Percentiles rank a stretch among this genome's conserved stretches.
Conservation (phyloP, 1,284 basidiomycete species). For the Marasmius sp. region DNA sequence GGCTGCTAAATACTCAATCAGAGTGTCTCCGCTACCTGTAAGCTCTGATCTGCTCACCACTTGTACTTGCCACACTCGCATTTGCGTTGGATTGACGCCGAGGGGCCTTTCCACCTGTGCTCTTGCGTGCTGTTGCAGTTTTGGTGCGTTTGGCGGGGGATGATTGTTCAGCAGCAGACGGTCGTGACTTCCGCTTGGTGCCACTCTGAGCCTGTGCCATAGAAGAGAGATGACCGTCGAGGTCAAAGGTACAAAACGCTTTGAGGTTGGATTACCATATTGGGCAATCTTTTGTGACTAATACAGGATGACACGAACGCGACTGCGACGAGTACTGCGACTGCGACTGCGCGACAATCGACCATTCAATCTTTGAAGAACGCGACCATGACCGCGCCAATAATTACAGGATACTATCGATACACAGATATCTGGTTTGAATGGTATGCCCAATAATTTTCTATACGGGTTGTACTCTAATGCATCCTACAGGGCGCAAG, state of each 20-base stretch:
- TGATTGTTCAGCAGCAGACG: constrained; percentile 38
- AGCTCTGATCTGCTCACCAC: too few relatives aligned
- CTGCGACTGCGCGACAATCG: neutral
- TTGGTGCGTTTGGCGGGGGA: constrained; percentile 49
- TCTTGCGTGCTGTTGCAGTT: constrained; percentile 70
- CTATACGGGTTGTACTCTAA: neutral
- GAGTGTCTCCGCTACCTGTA: neutral
- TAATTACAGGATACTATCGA: constrained; percentile 71
- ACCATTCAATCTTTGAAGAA: neutral
- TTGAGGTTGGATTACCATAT: neutral
- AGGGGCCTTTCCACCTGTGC: constrained; percentile 62
- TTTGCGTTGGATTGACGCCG: constrained; percentile 15
- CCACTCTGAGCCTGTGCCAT: constrained; percentile 54
- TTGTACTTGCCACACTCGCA: constrained; percentile 10
- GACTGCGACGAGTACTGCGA: neutral
- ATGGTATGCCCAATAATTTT: constrained; percentile 3
- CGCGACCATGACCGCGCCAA: constrained; percentile 21
- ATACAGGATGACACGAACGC: neutral
- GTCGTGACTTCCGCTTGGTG: constrained; percentile 40
- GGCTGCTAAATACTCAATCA: neutral
- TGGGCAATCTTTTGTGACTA: neutral
- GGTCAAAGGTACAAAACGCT: too few relatives aligned
- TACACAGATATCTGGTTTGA: constrained; percentile 77
- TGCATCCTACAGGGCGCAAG: neutral
- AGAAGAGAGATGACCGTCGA: constrained; percentile 8